Evolutionary conservation across 1,284 basidiomycete genomes (phyloP), one percentile per base, ranked within the genome.

Genomic region (Tilletiaria anomala): DNA sequence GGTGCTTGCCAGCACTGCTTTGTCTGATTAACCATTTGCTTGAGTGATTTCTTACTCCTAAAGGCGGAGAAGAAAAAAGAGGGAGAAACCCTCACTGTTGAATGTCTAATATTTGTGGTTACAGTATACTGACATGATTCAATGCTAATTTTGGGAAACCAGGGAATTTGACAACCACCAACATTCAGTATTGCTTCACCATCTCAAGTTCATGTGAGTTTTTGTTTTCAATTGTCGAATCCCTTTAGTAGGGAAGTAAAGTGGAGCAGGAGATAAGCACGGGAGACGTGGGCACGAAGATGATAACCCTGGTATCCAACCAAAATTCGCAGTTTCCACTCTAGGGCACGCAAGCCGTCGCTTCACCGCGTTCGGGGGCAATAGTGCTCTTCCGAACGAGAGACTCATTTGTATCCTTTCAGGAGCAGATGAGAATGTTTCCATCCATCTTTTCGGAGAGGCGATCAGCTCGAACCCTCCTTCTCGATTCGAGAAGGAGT

Each of bases 291-390:
- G n/a, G n/a, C n/a, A n/a, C n/a, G n/a, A 54, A 39, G 62, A 65
- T 65, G 62, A 65, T 53, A 64, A 44, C 26, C 52, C 47, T 65
- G 62, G 62, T 65, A 64, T 65, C 62, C 62, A 65, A n/a, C 61
- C 61, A 63, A 55, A 62, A 60, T 65, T 65, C 62, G 62, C 62
- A 65, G 62, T 65, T 65, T 65, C 62, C 60, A 64, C 62, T 65
- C 62, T 64, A 65, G 51, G 48, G 47, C 56, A 61, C 57, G 26
- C 40, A 17, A 24, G 17, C 16, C n/a, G n/a, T n/a, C n/a, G n/a
- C n/a, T n/a, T n/a, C n/a, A n/a, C n/a, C n/a, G n/a, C n/a, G n/a
- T n/a, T n/a, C n/a, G n/a, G n/a, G n/a, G n/a, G n/a, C n/a, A n/a
- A n/a, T n/a, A n/a, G n/a, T n/a, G n/a, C n/a, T n/a, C n/a, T n/a